Evolutionary conservation across 495 filamentous ascomycete species (phyloP).

Genomic region (Neurospora tetrasperma): DNA sequence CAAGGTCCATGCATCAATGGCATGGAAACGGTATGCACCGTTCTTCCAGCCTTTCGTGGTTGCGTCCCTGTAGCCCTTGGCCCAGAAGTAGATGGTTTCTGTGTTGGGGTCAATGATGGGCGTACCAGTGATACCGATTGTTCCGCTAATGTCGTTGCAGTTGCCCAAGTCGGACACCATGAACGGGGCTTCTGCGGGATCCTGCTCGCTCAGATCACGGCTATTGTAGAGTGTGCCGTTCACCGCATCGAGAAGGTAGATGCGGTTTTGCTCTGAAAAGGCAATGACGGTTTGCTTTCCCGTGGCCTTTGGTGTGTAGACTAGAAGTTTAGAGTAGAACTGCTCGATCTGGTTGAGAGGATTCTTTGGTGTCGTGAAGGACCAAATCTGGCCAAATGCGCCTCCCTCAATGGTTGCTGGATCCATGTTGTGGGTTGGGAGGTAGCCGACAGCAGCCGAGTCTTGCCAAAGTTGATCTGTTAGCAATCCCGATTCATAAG

Average conservation of each 20-base stretch:
- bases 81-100: conserved; percentile 30
- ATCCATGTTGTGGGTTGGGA: conserved; percentile 11
- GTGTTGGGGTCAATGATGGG: conserved; percentile 27
- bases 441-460: conserved; percentile 7
- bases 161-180: conserved; percentile 8
- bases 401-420: conserved; percentile 5
- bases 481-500: not conserved
- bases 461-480: conserved; percentile 1
- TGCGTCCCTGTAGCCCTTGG: conserved; percentile 28
- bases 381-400: conserved; percentile 10
- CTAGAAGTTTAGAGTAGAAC: conserved; percentile 21
- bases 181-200: conserved; percentile 14
- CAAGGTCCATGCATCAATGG: conserved; percentile 25
- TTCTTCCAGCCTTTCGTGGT: conserved; percentile 22
- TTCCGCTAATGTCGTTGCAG: conserved; percentile 11
- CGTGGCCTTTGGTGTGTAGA: conserved; percentile 16
- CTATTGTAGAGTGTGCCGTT: conserved; percentile 16
- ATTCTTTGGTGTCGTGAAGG: conserved; percentile 7
- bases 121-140: conserved; percentile 30
- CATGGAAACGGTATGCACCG: conserved; percentile 24
- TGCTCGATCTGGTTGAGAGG: conserved; percentile 5
- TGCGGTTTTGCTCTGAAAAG: conserved; percentile 21
- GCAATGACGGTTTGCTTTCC: conserved; percentile 21
- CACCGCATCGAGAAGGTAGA: conserved; percentile 23
- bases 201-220: conserved; percentile 3